Conservation (phyloP, 441 rosid species). For the Francoa sonchifolia region DNA sequence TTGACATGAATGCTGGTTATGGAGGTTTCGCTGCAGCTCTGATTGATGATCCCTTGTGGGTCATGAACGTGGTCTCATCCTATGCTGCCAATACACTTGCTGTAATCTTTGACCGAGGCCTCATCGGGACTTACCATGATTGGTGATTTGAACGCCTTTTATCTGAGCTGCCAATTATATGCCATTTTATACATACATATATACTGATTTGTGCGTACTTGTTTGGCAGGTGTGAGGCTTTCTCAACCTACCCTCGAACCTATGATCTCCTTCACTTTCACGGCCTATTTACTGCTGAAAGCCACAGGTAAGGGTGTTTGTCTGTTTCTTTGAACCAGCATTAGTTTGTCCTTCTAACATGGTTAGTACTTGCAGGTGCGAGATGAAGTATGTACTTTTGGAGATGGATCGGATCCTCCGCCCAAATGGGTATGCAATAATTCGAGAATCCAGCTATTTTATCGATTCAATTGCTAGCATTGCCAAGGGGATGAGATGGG, state of each 20-base stretch:
- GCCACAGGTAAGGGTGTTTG: slow-evolving; percentile 50
- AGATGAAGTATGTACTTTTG: slow-evolving; percentile 66
- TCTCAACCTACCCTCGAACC: slow-evolving; percentile 92
- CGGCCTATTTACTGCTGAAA: slow-evolving; percentile 74
- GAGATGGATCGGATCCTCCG: slow-evolving; percentile 94
- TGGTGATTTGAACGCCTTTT: slow-evolving; percentile 67
- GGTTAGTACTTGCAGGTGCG: no score
- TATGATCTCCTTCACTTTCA: slow-evolving; percentile 92
- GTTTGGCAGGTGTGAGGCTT: slow-evolving; percentile 81
- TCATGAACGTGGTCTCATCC: slow-evolving; percentile 88
- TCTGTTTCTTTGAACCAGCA: no score
- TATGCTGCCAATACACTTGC: slow-evolving; percentile 70
- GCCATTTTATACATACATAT: not conserved
- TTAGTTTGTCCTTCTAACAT: no score
- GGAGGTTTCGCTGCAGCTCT: slow-evolving; percentile 89
- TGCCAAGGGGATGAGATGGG: slow-evolving; percentile 78
- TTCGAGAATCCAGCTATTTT: slow-evolving; percentile 74
- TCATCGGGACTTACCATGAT: slow-evolving; percentile 84
- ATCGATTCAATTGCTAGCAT: slow-evolving; percentile 44
- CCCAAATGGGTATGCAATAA: slow-evolving; percentile 57
- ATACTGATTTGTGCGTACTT: slow-evolving; percentile 3
- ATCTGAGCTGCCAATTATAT: no score
- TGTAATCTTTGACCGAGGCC: slow-evolving; percentile 78
- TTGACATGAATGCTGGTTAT: slow-evolving; percentile 90
- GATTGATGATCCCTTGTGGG: slow-evolving; percentile 72